Conservation (phyloP, 192 early-diverging fungal species). For the Gaertneriomyces sp. region DNA sequence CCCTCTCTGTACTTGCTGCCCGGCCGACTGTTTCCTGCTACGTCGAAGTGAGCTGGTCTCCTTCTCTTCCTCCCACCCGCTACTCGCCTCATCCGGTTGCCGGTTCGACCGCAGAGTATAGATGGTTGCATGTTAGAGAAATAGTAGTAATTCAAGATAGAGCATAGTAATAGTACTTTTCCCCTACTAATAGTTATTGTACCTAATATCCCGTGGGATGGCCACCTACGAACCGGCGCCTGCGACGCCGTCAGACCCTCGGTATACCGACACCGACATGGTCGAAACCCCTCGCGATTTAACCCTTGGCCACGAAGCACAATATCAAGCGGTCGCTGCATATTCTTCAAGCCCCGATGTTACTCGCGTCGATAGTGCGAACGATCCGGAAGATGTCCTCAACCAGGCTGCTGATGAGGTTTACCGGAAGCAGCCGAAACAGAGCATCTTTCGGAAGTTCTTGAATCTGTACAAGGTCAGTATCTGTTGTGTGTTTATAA, state of each 20-base stretch:
- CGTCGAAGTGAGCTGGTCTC: conserved; percentile 4
- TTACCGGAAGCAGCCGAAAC: conserved; percentile 10
- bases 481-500: not conserved
- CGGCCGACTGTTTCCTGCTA: not conserved
- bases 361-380: conserved; percentile 6
- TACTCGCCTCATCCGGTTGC: not conserved
- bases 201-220: too few relatives aligned
- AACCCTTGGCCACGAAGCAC: conserved; percentile 8
- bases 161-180: too few relatives aligned
- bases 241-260: too few relatives aligned
- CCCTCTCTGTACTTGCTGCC: too few relatives aligned
- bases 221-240: too few relatives aligned
- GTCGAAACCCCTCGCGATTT: not conserved
- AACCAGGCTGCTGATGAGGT: conserved; percentile 27
- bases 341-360: conserved; percentile 14
- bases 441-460: not conserved
- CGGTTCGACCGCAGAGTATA: not conserved
- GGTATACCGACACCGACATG: not conserved
- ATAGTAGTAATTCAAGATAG: too few relatives aligned
- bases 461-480: conserved; percentile 21
- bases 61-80: not conserved
- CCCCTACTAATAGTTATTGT: too few relatives aligned
- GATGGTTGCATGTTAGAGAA: not conserved
- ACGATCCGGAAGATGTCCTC: conserved; percentile 30
- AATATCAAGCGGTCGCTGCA: conserved; percentile 22